Percentiles rank a stretch among this genome's conserved stretches.
These are phyloP conservation scores for Vararia minispora DNA, from an alignment of 768 basidiomycete genomes.

Conservation along the genomic window DNA sequence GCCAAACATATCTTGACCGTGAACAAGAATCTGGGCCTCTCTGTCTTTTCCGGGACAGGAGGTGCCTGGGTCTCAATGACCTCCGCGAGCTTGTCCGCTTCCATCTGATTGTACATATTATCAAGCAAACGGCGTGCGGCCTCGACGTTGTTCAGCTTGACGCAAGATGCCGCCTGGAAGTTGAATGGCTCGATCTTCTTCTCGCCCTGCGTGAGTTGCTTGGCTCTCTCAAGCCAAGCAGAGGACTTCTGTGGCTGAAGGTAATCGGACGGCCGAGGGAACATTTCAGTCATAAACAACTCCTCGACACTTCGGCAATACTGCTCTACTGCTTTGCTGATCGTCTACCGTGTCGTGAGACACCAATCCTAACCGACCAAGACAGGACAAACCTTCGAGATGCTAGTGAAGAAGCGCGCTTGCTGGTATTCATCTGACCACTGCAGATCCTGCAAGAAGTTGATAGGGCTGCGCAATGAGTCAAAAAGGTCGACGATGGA, in stretches of 20 bases:
- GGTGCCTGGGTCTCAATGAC: slow-evolving; percentile 46
- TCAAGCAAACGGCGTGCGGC: slow-evolving; percentile 85
- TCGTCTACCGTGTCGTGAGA: slow-evolving; percentile 40
- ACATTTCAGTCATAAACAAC: slow-evolving; percentile 93
- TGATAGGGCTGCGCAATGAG: slow-evolving; percentile 82
- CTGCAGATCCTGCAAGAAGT: slow-evolving; percentile 77
- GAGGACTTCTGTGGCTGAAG: slow-evolving; percentile 78
- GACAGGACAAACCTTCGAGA: slow-evolving; percentile 59
- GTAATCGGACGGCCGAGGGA: slow-evolving; percentile 69
- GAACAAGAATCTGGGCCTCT: slow-evolving; percentile 69
- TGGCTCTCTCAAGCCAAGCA: slow-evolving; percentile 81
- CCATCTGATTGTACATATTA: slow-evolving; percentile 86
- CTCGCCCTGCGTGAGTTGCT: slow-evolving; percentile 69
- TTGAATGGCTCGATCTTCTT: slow-evolving; percentile 94
- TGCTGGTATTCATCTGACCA: slow-evolving; percentile 90
- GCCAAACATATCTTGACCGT: slow-evolving; percentile 90
- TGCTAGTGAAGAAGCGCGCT: slow-evolving; percentile 79
- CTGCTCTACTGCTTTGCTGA: slow-evolving; percentile 85
- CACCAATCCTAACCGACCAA: background rate
- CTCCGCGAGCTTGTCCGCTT: slow-evolving; percentile 77
- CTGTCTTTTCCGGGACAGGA: slow-evolving; percentile 60
- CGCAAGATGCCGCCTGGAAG: slow-evolving; percentile 87
- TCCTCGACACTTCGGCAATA: slow-evolving; percentile 84
- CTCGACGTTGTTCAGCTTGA: slow-evolving; percentile 96
- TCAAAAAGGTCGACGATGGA: slow-evolving; percentile 96